phyloP scores from a whole-genome alignment of 164 flowering plant species.

The Tetracentron sinense region DNA sequence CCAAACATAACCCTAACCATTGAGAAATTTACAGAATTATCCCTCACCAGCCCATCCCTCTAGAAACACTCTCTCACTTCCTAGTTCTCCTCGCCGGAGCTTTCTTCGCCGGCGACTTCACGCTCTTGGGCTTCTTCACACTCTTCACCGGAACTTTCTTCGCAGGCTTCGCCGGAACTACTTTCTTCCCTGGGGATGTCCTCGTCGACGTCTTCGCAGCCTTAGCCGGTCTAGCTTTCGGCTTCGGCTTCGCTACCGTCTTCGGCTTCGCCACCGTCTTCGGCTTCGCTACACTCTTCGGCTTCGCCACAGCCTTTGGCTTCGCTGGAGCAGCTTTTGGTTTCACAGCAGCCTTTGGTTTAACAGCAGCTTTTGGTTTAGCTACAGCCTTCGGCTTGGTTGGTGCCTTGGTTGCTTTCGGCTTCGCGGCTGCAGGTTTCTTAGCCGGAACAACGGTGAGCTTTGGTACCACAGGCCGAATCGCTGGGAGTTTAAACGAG shows the following conservation, averaged over 20 bases:
- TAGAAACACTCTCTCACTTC: neutral
- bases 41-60: no score
- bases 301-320: no score
- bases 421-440: constrained; percentile 10
- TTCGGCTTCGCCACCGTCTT: constrained; percentile 5
- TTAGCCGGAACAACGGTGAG: constrained; percentile 18
- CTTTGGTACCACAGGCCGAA: constrained; percentile 7
- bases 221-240: no score
- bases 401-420: constrained; percentile 15
- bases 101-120: constrained; percentile 29
- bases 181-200: constrained; percentile 24
- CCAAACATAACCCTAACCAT: neutral
- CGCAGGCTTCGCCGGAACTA: constrained; percentile 14
- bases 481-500: constrained; percentile 52
- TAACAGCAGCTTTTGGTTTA: constrained; percentile 23
- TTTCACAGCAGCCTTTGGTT: no score
- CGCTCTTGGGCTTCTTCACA: constrained; percentile 30
- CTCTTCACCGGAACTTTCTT: constrained; percentile 9
- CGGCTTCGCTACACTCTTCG: no score
- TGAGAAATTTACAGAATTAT: constrained; percentile 4
- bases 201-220: constrained; percentile 24
- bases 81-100: constrained; percentile 15
- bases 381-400: constrained; percentile 21
- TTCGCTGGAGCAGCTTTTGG: no score
- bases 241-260: no score